A percentile compares a stretch with the other conserved stretches of the same genome.
phyloP scores from a whole-genome alignment of 2,329 filamentous ascomycete species.

The Alternaria consortialis region DNA sequence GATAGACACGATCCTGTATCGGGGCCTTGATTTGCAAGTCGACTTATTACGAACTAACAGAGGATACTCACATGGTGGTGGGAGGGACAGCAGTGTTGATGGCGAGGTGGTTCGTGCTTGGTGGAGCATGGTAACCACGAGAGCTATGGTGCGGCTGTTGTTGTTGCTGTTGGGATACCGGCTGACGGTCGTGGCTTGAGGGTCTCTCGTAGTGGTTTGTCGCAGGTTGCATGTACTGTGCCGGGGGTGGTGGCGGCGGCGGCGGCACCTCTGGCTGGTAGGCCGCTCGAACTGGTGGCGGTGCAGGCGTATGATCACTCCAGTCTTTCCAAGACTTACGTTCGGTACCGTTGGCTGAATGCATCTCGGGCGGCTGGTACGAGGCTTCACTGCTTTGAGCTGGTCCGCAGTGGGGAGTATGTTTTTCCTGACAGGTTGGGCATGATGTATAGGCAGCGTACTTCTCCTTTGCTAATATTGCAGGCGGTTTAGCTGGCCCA shows the following conservation, averaged over 20 bases:
- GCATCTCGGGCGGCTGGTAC: slow-evolving; percentile 32
- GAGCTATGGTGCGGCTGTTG: slow-evolving; percentile 41
- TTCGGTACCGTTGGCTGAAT: slow-evolving; percentile 34
- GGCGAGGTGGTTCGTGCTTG: slow-evolving; percentile 40
- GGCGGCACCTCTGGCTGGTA: slow-evolving; percentile 30
- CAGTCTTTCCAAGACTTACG: slow-evolving; percentile 37
- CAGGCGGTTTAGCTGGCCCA: slow-evolving; percentile 68
- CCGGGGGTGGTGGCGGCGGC: slow-evolving; percentile 11
- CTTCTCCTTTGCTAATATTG: slow-evolving; percentile 82
- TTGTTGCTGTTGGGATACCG: slow-evolving; percentile 25
- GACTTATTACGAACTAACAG: not conserved
- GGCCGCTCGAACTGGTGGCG: slow-evolving; percentile 32
- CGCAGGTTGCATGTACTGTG: slow-evolving; percentile 36
- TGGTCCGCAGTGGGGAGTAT: slow-evolving; percentile 45
- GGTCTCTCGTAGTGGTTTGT: slow-evolving; percentile 30
- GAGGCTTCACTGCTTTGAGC: slow-evolving; percentile 12
- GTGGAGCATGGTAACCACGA: slow-evolving; percentile 43
- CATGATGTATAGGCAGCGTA: slow-evolving; percentile 34
- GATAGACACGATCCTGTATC: not conserved
- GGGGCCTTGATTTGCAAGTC: not conserved
- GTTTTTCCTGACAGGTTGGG: slow-evolving; percentile 29
- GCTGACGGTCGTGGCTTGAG: slow-evolving; percentile 36
- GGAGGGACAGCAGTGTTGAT: slow-evolving; percentile 25
- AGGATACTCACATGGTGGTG: slow-evolving; percentile 20
- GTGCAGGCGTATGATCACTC: slow-evolving; percentile 25